Evolutionary conservation across 2,329 filamentous ascomycete genomes (phyloP).

Genomic region (Pestalotiopsis sp.): DNA sequence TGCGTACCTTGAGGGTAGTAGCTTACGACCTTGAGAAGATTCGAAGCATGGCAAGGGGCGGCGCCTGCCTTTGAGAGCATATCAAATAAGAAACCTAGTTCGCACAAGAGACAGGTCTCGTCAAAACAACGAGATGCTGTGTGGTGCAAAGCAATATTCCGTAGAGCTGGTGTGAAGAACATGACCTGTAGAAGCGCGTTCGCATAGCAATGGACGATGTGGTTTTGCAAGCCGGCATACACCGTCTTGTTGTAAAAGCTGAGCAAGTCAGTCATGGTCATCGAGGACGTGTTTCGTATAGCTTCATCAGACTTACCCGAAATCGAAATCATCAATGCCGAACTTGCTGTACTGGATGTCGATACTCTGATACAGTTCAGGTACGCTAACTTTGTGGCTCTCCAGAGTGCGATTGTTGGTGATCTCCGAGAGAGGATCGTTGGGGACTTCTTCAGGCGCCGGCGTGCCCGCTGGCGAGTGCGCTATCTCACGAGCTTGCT

Average conservation of each 20-base stretch:
- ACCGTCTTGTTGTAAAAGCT: slow-evolving; percentile 93
- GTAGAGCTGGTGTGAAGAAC: slow-evolving; percentile 84
- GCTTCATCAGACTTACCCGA: slow-evolving; percentile 62
- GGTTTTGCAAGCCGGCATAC: slow-evolving; percentile 91
- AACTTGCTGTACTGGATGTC: slow-evolving; percentile 99
- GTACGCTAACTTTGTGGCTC: slow-evolving; percentile 78
- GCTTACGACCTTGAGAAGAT: slow-evolving; percentile 87
- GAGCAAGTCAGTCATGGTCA: slow-evolving; percentile 13
- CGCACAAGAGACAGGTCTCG: slow-evolving; percentile 86
- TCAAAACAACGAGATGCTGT: slow-evolving; percentile 82
- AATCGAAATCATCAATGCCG: slow-evolving; percentile 99
- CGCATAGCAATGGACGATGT: slow-evolving; percentile 95
- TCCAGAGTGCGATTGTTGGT: slow-evolving; percentile 68
- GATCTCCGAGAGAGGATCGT: slow-evolving; percentile 66
- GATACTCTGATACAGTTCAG: slow-evolving; percentile 87
- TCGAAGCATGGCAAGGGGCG: slow-evolving; percentile 94
- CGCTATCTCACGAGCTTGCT: slow-evolving; percentile 76
- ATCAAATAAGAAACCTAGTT: slow-evolving; percentile 93
- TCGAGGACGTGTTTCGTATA: background rate
- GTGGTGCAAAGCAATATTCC: slow-evolving; percentile 87
- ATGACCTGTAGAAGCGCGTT: slow-evolving; percentile 91
- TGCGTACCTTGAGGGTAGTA: slow-evolving; percentile 70
- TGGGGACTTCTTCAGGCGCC: slow-evolving; percentile 43
- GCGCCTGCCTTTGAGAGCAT: slow-evolving; percentile 97
- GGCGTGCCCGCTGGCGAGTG: slow-evolving; percentile 45